These are phyloP conservation scores for Penicillium fuscoglaucum DNA, from an alignment of 2,329 filamentous ascomycete genomes.

Conservation along the genomic window DNA sequence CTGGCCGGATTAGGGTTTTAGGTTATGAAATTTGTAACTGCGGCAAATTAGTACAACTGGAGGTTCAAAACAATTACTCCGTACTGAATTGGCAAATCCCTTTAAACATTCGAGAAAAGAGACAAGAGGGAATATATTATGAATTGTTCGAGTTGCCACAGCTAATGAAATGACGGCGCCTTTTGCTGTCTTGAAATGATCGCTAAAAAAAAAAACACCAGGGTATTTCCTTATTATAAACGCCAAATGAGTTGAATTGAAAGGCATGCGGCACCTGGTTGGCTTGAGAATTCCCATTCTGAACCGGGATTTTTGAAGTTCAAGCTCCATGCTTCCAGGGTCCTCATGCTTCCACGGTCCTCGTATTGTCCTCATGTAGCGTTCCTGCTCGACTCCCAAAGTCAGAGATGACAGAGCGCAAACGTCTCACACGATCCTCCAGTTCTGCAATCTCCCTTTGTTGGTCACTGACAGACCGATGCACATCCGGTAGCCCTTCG, in stretches of 20 bases:
- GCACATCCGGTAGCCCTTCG: slow-evolving; percentile 46
- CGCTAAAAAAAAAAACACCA: slow-evolving; percentile 7
- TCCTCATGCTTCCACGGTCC: neutral
- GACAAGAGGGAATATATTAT: neutral
- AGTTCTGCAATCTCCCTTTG: slow-evolving; percentile 46
- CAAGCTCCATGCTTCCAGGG: neutral
- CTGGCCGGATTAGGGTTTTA: slow-evolving; percentile 5
- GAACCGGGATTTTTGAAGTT: neutral
- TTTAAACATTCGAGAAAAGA: neutral
- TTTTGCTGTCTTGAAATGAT: slow-evolving; percentile 1
- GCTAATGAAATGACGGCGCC: neutral
- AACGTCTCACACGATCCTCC: slow-evolving; percentile 40
- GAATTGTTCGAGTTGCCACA: neutral
- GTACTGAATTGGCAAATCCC: neutral
- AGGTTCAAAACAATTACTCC: neutral
- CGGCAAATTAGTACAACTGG: neutral
- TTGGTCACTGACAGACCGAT: slow-evolving; percentile 47
- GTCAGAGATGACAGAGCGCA: slow-evolving; percentile 43
- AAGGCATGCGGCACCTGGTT: neutral
- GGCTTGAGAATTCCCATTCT: neutral
- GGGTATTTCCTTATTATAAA: slow-evolving; percentile 12
- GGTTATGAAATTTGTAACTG: slow-evolving; percentile 5
- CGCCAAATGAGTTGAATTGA: slow-evolving; percentile 1
- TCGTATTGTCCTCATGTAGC: slow-evolving; percentile 1
- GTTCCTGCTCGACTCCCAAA: slow-evolving; percentile 40